Evolutionary conservation across 305 asterid species (phyloP).

Genomic region (Rubia tinctorum): DNA sequence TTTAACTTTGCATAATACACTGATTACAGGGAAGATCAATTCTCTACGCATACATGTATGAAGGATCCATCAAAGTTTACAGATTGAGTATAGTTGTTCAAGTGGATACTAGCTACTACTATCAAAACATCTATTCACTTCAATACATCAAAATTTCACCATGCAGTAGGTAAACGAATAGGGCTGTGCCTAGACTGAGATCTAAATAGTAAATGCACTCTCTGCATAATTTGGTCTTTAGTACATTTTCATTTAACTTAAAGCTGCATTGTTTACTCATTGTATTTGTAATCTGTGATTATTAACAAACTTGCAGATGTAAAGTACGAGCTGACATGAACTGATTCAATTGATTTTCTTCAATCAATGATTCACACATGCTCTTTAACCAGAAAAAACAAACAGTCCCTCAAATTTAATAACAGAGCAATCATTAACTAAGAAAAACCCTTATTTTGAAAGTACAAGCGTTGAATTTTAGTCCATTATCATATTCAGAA

Average conservation of each 20-base stretch:
- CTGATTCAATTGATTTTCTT: not conserved
- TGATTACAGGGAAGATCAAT: not conserved
- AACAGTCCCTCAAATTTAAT: not conserved
- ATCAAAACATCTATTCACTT: not conserved
- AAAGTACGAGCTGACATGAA: not conserved
- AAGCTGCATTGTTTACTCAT: not conserved
- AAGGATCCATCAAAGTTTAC: not conserved
- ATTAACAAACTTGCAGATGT: not conserved
- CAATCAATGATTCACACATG: not conserved
- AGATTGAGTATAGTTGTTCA: not conserved
- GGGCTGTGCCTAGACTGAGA: not conserved
- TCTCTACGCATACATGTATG: not conserved
- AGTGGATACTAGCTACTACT: not conserved
- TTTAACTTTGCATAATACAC: too few species aligned
- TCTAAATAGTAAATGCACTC: not conserved
- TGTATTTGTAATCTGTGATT: not conserved
- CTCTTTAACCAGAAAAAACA: not conserved
- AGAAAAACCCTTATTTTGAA: not conserved
- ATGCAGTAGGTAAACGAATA: not conserved
- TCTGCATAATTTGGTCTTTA: not conserved
- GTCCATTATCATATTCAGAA: not conserved
- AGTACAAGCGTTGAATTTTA: not conserved
- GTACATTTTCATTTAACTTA: not conserved
- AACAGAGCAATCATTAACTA: not conserved
- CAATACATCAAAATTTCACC: not conserved